Percentiles rank a stretch among this genome's conserved stretches.
These are phyloP conservation scores for Cytospora leucostoma DNA, from an alignment of 2,329 filamentous ascomycete species.

Conservation along the genomic window DNA sequence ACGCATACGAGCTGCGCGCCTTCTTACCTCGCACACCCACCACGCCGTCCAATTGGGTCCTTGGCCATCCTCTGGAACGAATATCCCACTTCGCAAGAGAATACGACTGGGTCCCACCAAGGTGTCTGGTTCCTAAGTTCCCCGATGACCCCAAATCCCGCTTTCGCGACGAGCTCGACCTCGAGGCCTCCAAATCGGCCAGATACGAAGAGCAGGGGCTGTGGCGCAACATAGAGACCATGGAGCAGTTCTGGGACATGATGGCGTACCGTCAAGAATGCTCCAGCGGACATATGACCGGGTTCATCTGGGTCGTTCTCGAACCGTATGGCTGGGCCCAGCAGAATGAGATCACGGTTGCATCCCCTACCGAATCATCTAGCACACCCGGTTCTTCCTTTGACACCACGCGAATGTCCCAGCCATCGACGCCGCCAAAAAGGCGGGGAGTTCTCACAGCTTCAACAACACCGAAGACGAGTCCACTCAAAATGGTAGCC, in stretches of 20 bases:
- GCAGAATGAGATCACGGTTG: slow-evolving; percentile 26
- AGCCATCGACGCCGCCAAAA: slow-evolving; percentile 39
- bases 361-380: slow-evolving; percentile 25
- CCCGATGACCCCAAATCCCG: slow-evolving; percentile 95
- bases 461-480: slow-evolving; percentile 32
- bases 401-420: slow-evolving; percentile 27
- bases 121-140: slow-evolving; percentile 85
- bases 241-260: slow-evolving; percentile 98
- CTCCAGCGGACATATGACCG: slow-evolving; percentile 86
- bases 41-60: slow-evolving; percentile 63
- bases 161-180: slow-evolving; percentile 85
- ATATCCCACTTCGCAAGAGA: slow-evolving; percentile 65
- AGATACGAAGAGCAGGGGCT: slow-evolving; percentile 59
- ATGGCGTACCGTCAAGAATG: slow-evolving; percentile 98
- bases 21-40: slow-evolving; percentile 65
- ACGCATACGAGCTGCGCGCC: slow-evolving; percentile 75
- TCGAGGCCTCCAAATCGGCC: slow-evolving; percentile 66
- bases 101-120: slow-evolving; percentile 65
- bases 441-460: slow-evolving; percentile 28
- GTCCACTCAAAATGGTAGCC: slow-evolving; percentile 30
- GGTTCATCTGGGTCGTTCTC: slow-evolving; percentile 92
- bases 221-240: slow-evolving; percentile 80
- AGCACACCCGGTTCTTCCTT: slow-evolving; percentile 37
- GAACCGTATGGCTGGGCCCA: slow-evolving; percentile 47
- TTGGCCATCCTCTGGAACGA: slow-evolving; percentile 69